Conservation (phyloP, 139 green algal genomes). For the Chlorella sp. region DNA sequence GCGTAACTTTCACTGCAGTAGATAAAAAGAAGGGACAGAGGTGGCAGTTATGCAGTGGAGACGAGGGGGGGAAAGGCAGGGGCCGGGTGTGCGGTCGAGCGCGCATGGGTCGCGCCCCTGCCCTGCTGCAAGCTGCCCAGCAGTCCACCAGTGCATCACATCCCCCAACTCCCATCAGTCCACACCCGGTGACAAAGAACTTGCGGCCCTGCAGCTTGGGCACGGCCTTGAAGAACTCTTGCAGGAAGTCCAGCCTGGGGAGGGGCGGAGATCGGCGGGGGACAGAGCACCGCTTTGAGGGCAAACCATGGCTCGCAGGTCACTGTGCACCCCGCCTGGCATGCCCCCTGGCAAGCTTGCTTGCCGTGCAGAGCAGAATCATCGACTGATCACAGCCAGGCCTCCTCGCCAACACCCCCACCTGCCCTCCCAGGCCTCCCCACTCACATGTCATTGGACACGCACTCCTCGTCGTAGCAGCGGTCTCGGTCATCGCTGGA, state of each 20-base stretch:
- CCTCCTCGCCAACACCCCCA: no score
- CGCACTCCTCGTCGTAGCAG: constrained; percentile 73
- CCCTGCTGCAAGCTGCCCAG: neutral
- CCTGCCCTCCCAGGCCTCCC: no score
- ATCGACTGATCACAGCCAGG: no score
- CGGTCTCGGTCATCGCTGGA: constrained; percentile 54
- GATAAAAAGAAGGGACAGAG: neutral
- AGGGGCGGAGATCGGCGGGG: neutral
- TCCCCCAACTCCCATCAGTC: neutral
- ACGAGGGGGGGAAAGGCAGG: no score
- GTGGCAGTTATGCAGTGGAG: neutral
- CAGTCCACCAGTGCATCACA: no score
- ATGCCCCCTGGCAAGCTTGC: no score
- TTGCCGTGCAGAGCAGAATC: no score
- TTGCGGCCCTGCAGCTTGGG: constrained; percentile 72
- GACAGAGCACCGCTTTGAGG: no score
- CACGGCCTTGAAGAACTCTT: constrained; percentile 81
- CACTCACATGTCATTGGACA: constrained; percentile 61
- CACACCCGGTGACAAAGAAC: constrained; percentile 84
- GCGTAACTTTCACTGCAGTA: constrained; percentile 21
- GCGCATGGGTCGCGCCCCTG: no score
- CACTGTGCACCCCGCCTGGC: no score
- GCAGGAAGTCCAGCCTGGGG: constrained; percentile 88
- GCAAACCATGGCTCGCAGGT: no score
- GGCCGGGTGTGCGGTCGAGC: no score